Base-by-base conservation (phyloP, 179 eudicot genomes). In the Silene coronaria region DNA sequence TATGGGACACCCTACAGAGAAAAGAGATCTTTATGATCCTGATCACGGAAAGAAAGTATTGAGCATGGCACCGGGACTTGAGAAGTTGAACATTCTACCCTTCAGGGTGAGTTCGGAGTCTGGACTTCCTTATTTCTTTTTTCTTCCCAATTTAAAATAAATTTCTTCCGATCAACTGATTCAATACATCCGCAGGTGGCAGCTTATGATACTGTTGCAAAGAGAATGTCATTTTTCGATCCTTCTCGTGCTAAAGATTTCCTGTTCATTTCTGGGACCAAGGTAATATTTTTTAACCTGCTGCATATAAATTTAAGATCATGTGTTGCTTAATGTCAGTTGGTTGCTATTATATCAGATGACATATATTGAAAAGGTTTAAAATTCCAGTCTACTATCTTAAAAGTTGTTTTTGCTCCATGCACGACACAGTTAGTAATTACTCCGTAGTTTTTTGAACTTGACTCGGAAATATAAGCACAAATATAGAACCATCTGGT, bases 231-330 rank as follows among this genome's bases (percentile, higher is more conserved):
- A 17, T 92, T 92, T 82, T 92, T 92, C 78, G 96, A 92, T 71
- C 96, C 96, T 69, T 91, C 94, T 66, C 93, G 96, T 59, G 90
- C 96, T 65, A 81, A 87, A 84, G 97, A 92, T 67, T 92, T 92
- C 81, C 88, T 92, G 67, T 92, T 92, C 87, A 92, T 92, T 72
- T 92, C 97, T 53, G 97, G 97, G 57, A 92, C 97, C 66, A 92
- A 92, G 97, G 97, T 87, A 81, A 81, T 27, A 11, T 27, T 23
- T n/a, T 53, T 1, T 4, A 51, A 27, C 6, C 17, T 58, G 27
- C 32, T 28, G 38, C 10, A 55, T 70, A 42, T 24, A 57, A 38
- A 36, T 69, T 48, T 38, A 19, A 8, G 12, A 61, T 30, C 48
- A 42, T 42, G 14, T 11, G 13, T 11, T 42, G 48, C 48, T 11